Percentiles rank a stretch among this genome's conserved stretches.
Conservation (phyloP, 177 flowering plant genomes). For the Telopea speciosissima region DNA sequence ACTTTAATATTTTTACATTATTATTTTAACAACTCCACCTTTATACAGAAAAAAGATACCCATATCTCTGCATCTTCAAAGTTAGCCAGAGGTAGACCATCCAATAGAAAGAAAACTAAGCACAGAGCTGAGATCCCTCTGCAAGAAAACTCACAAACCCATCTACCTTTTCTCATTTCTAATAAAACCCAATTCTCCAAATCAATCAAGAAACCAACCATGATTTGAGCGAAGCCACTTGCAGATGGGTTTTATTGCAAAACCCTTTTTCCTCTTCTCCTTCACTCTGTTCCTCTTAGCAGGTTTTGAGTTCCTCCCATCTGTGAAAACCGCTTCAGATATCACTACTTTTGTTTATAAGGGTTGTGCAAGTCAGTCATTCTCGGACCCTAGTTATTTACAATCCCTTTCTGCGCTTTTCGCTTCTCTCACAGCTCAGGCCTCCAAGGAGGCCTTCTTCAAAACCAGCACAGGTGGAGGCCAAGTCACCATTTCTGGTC, state of each 20-base stretch:
- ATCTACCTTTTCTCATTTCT: conserved; percentile 3
- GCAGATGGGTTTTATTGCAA: conserved; percentile 34
- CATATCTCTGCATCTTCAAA: conserved; percentile 4
- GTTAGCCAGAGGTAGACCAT: not conserved
- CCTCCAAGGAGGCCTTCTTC: conserved; percentile 63
- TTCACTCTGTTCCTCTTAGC: conserved; percentile 18
- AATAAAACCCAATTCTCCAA: conserved; percentile 23
- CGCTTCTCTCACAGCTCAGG: conserved; percentile 48
- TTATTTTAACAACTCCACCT: not conserved
- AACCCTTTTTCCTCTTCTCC: conserved; percentile 18
- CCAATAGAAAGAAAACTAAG: not conserved
- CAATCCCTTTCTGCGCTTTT: conserved; percentile 60
- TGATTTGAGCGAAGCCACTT: conserved; percentile 27
- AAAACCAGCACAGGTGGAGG: conserved; percentile 58
- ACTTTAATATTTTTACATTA: not conserved
- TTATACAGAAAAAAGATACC: not conserved
- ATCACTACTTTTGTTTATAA: conserved; percentile 59
- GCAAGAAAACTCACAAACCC: not conserved
- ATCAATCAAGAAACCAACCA: conserved; percentile 5
- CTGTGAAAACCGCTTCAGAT: conserved; percentile 38
- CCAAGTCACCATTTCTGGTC: conserved; percentile 49
- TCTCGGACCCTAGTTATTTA: conserved; percentile 56
- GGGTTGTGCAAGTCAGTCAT: conserved; percentile 69
- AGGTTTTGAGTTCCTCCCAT: conserved; percentile 20
- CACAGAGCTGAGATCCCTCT: not conserved